A percentile compares a stretch with the other conserved stretches of the same genome.
These are phyloP conservation scores for Schizopora paradoxa DNA, from an alignment of 1,284 basidiomycete species.

Conservation along the genomic window DNA sequence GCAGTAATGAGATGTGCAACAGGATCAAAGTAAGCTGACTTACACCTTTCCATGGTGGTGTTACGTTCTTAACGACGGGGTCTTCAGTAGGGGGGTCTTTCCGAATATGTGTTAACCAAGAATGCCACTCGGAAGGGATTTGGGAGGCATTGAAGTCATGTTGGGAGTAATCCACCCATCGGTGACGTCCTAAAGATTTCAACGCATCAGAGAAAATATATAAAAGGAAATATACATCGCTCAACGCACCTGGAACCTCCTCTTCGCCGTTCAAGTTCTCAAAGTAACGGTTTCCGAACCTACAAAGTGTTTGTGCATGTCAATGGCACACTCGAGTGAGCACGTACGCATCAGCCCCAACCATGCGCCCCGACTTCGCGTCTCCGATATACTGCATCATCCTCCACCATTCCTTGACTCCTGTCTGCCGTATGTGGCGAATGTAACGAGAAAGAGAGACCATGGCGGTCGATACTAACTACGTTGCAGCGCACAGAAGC, in stretches of 20 bases:
- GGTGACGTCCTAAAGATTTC: conserved; percentile 65
- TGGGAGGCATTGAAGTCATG: conserved; percentile 87
- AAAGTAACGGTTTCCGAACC: conserved; percentile 88
- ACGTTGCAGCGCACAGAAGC: not conserved
- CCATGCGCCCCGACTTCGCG: conserved; percentile 74
- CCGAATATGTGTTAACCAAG: conserved; percentile 91
- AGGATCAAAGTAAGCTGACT: conserved; percentile 29
- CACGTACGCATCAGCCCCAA: conserved; percentile 81
- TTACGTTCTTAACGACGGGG: conserved; percentile 56
- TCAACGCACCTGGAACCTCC: conserved; percentile 72
- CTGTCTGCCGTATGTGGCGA: conserved; percentile 61
- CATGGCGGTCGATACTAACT: too few relatives aligned
- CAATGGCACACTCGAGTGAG: conserved; percentile 2
- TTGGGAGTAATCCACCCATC: conserved; percentile 91
- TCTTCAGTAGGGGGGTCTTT: conserved; percentile 76
- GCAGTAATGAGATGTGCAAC: conserved; percentile 1
- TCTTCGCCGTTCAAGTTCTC: conserved; percentile 84
- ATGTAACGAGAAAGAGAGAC: conserved; percentile 74
- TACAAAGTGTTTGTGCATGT: conserved; percentile 25
- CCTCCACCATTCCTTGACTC: conserved; percentile 79
- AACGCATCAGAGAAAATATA: not conserved
- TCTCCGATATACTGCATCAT: conserved; percentile 88
- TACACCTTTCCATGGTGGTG: conserved; percentile 81
- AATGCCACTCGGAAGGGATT: conserved; percentile 91
- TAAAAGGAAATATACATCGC: not conserved